phyloP scores from a whole-genome alignment of 2,329 filamentous ascomycete species.

The Mycosphaerella sp. region DNA sequence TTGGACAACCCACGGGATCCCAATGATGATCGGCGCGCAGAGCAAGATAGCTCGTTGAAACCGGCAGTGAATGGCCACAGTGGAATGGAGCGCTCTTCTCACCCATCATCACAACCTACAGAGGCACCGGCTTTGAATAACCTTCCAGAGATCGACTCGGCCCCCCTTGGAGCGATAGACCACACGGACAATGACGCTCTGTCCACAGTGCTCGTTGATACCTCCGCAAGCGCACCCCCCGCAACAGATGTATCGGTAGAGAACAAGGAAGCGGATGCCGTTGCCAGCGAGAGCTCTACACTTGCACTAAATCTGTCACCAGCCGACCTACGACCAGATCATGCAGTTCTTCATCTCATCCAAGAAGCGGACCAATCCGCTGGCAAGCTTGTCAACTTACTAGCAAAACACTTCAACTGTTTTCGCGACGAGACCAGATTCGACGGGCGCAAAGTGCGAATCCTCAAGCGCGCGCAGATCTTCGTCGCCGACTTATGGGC shows the following conservation, averaged over 20 bases:
- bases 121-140: background rate
- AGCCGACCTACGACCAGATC: conserved; percentile 17
- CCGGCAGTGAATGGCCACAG: background rate
- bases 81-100: background rate
- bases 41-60: background rate
- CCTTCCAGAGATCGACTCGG: conserved; percentile 12
- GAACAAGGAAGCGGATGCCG: background rate
- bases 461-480: conserved; percentile 94
- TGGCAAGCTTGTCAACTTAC: conserved; percentile 74
- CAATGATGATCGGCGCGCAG: background rate
- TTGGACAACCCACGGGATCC: background rate
- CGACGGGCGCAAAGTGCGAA: conserved; percentile 66
- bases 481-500: conserved; percentile 96
- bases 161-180: background rate
- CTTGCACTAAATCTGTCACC: background rate
- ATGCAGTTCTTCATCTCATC: conserved; percentile 65
- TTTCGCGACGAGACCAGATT: conserved; percentile 78
- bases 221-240: background rate
- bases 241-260: background rate
- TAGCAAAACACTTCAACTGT: conserved; percentile 74
- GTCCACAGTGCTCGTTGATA: background rate
- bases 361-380: conserved; percentile 70
- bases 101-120: background rate
- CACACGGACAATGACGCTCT: background rate
- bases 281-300: background rate